phyloP scores from a whole-genome alignment of 1,284 basidiomycete species.

The Boletus semigastroideus region DNA sequence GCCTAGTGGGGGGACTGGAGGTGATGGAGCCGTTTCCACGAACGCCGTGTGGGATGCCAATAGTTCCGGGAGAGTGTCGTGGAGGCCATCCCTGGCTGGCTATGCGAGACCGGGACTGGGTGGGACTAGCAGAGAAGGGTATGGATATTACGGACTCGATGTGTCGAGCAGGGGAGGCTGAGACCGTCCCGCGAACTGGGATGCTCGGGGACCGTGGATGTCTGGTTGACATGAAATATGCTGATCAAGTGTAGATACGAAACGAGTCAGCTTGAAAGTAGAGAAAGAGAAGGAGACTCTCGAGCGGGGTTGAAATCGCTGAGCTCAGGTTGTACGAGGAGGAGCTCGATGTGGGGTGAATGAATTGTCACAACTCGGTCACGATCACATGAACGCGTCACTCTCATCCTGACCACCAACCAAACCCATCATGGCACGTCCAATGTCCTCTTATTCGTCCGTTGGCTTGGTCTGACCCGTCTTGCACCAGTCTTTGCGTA shows the following conservation, averaged over 20 bases:
- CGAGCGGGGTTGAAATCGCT: too few relatives aligned
- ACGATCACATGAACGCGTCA: conserved; percentile 29
- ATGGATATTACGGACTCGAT: conserved; percentile 64
- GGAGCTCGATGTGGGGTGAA: conserved; percentile 14
- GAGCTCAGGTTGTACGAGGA: too few relatives aligned
- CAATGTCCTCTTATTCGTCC: neutral
- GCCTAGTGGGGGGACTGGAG: conserved; percentile 41
- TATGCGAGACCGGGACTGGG: conserved; percentile 37
- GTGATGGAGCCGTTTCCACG: conserved; percentile 34
- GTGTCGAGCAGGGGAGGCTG: conserved; percentile 49
- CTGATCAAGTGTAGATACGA: too few relatives aligned
- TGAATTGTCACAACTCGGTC: conserved; percentile 26
- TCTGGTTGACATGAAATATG: conserved; percentile 45
- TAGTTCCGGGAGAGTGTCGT: conserved; percentile 30
- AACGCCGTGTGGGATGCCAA: conserved; percentile 35
- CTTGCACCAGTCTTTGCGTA: conserved; percentile 46
- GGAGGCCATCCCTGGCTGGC: conserved; percentile 31
- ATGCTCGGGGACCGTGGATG: conserved; percentile 62
- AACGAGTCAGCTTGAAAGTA: neutral
- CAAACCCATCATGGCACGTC: conserved; percentile 49
- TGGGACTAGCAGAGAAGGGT: conserved; percentile 46
- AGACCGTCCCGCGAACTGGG: conserved; percentile 49
- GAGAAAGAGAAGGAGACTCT: too few relatives aligned
- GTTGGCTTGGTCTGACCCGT: neutral
- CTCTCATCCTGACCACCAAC: conserved; percentile 29